Evolutionary conservation across 2,329 filamentous ascomycete species (phyloP).

Genomic region (Pyricularia pennisetigena): DNA sequence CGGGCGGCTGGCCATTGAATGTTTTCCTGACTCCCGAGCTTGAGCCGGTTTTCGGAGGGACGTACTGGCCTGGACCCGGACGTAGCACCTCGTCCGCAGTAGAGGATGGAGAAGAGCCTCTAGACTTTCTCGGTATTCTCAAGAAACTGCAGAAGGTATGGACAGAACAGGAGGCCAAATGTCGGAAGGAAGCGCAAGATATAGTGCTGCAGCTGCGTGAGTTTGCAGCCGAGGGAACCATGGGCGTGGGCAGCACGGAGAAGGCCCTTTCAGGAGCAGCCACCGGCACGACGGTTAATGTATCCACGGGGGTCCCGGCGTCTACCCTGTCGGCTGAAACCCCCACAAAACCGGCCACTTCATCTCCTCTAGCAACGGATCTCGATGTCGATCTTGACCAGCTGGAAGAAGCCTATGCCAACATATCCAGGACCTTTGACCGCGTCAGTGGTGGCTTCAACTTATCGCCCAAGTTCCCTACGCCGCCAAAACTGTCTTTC

Average conservation of each 20-base stretch:
- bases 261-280: background rate
- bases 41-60: constrained; percentile 90
- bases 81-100: constrained; percentile 30
- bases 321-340: constrained; percentile 1
- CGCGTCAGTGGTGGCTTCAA: constrained; percentile 71
- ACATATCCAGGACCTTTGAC: constrained; percentile 77
- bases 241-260: constrained; percentile 29
- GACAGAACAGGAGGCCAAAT: constrained; percentile 75
- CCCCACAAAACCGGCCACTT: background rate
- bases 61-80: constrained; percentile 81
- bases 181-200: constrained; percentile 72
- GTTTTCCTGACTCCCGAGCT: constrained; percentile 93
- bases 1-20: constrained; percentile 89
- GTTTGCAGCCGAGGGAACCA: constrained; percentile 81
- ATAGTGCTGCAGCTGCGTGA: constrained; percentile 73
- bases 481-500: constrained; percentile 75
- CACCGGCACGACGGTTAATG: constrained; percentile 13
- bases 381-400: constrained; percentile 82
- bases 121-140: constrained; percentile 77
- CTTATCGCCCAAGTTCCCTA: constrained; percentile 77
- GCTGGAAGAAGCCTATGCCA: constrained; percentile 77
- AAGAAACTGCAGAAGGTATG: constrained; percentile 68
- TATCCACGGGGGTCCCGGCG: constrained; percentile 1
- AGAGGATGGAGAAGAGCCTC: constrained; percentile 36
- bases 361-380: constrained; percentile 17